Evolutionary conservation across 208 protist species (phyloP).

Genomic region (Vickermania ingenoplastis): DNA sequence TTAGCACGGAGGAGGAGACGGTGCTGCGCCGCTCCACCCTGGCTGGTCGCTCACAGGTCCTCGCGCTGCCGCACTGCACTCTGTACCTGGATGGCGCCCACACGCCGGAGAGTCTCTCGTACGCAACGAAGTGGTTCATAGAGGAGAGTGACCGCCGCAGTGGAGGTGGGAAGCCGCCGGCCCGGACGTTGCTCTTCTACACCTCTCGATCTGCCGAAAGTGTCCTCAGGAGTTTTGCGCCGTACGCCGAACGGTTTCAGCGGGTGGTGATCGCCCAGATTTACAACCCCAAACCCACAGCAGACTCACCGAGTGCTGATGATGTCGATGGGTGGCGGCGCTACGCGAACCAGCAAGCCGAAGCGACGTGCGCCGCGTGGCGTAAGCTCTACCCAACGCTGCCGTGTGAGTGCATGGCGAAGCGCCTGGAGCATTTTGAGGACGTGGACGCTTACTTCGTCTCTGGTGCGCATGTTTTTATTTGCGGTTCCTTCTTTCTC

Average conservation of each 20-base stretch:
- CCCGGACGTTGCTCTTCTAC: constrained; percentile 74
- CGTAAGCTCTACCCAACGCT: constrained; percentile 59
- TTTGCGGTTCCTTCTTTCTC: constrained; percentile 83
- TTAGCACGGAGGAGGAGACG: constrained; percentile 44
- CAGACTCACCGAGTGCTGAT: constrained; percentile 15
- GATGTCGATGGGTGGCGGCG: constrained; percentile 16
- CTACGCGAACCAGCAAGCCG: constrained; percentile 20
- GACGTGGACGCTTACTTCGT: constrained; percentile 48
- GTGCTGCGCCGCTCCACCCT: constrained; percentile 59
- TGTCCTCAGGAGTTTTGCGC: constrained; percentile 76
- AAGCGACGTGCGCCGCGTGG: constrained; percentile 42
- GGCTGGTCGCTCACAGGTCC: constrained; percentile 69
- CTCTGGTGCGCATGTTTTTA: constrained; percentile 55
- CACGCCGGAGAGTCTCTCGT: constrained; percentile 66
- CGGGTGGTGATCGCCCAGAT: constrained; percentile 58
- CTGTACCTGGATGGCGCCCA: constrained; percentile 87
- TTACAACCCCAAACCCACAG: constrained; percentile 27
- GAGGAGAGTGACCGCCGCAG: constrained; percentile 36
- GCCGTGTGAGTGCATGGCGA: constrained; percentile 40
- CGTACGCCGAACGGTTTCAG: constrained; percentile 40
- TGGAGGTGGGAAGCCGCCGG: constrained; percentile 22
- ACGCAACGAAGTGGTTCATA: constrained; percentile 72
- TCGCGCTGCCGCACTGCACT: constrained; percentile 16
- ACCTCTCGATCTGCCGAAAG: constrained; percentile 44
- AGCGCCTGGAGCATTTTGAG: constrained; percentile 38